A percentile compares a stretch with the other conserved stretches of the same genome.
These are phyloP conservation scores for Lithohypha guttulata DNA, from an alignment of 2,329 filamentous ascomycete genomes.

Conservation along the genomic window DNA sequence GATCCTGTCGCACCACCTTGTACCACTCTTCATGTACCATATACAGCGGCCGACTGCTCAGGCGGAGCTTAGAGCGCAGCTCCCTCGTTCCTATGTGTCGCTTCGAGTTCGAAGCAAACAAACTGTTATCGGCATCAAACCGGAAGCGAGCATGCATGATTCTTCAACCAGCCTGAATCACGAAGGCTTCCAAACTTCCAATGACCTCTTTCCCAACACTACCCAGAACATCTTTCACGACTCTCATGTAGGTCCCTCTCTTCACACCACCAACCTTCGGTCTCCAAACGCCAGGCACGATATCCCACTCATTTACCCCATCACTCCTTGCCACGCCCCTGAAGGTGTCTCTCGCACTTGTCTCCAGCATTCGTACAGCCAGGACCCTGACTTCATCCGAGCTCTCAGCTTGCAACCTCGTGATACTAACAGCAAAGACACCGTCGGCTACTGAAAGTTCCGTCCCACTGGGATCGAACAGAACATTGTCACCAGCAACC, in stretches of 20 bases:
- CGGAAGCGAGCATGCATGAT: neutral
- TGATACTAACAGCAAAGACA: constrained; percentile 74
- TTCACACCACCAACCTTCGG: constrained; percentile 75
- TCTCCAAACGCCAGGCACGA: constrained; percentile 65
- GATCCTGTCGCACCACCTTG: too few relatives aligned
- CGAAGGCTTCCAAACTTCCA: constrained; percentile 63
- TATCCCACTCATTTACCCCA: constrained; percentile 44
- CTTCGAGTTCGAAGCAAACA: neutral
- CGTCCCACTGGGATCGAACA: constrained; percentile 86
- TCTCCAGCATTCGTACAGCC: constrained; percentile 62
- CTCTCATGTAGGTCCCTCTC: constrained; percentile 57
- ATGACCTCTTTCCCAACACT: constrained; percentile 82
- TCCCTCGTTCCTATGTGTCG: neutral
- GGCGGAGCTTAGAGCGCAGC: neutral
- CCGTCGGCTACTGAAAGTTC: constrained; percentile 89
- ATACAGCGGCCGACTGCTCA: too few relatives aligned
- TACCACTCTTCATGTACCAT: too few relatives aligned
- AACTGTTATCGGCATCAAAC: neutral
- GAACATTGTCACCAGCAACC: constrained; percentile 72
- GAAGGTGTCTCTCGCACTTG: constrained; percentile 61
- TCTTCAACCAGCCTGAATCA: constrained; percentile 1
- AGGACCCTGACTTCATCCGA: constrained; percentile 45
- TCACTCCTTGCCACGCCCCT: constrained; percentile 49
- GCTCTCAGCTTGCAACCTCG: constrained; percentile 36
- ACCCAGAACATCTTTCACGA: constrained; percentile 67